Conservation (phyloP, 495 filamentous ascomycete genomes). For the Aspergillus haitiensis region DNA sequence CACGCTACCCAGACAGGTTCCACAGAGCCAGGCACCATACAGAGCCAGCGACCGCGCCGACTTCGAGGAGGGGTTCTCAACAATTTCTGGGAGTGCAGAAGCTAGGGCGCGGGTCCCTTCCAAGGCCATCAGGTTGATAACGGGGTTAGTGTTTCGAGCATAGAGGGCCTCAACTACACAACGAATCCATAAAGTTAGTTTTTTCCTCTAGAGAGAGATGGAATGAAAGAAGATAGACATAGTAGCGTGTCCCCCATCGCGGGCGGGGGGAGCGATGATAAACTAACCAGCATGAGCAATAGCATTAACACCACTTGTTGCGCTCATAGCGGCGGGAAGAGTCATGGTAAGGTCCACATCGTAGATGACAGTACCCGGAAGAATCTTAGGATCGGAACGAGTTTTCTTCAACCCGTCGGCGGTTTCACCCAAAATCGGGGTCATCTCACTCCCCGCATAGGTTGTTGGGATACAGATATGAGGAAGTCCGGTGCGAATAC, state of each 20-base stretch:
- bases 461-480: slow-evolving; percentile 70
- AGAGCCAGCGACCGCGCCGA: slow-evolving; percentile 57
- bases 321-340: slow-evolving; percentile 57
- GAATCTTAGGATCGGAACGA: slow-evolving; percentile 62
- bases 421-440: slow-evolving; percentile 67
- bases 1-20: slow-evolving; percentile 61
- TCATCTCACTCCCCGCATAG: slow-evolving; percentile 71
- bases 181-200: neutral
- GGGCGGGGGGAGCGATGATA: too few species aligned
- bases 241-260: too few species aligned
- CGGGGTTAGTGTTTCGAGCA: slow-evolving; percentile 60
- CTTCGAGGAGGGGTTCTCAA: slow-evolving; percentile 47
- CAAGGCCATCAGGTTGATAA: slow-evolving; percentile 57
- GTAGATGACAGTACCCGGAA: slow-evolving; percentile 67
- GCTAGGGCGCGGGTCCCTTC: slow-evolving; percentile 58
- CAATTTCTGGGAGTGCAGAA: slow-evolving; percentile 55
- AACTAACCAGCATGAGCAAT: slow-evolving; percentile 63
- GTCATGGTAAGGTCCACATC: slow-evolving; percentile 69
- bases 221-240: too few species aligned
- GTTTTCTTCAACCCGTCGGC: slow-evolving; percentile 64
- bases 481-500: slow-evolving; percentile 60
- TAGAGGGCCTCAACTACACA: slow-evolving; percentile 63
- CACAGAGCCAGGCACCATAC: slow-evolving; percentile 69
- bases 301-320: slow-evolving; percentile 67
- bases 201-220: neutral